Conservation (phyloP, 2,329 filamentous ascomycete genomes). For the Penicillium olsonii region DNA sequence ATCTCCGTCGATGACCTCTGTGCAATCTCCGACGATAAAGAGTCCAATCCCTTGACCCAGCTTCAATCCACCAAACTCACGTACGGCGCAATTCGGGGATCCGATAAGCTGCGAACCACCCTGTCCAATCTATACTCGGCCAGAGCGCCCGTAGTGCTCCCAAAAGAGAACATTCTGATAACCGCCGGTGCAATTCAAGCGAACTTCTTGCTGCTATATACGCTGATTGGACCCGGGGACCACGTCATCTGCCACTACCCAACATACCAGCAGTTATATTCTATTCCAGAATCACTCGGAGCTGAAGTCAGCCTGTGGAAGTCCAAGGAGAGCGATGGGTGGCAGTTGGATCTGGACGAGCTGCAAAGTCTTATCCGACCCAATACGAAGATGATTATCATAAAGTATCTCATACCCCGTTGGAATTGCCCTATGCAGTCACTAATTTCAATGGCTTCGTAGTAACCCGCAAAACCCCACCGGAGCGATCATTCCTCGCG, state of each 20-base stretch:
- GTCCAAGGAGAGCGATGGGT: constrained; percentile 64
- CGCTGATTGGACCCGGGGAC: constrained; percentile 71
- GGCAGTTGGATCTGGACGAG: constrained; percentile 66
- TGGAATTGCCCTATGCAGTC: neutral
- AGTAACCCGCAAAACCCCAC: constrained; percentile 73
- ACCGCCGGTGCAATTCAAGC: constrained; percentile 81
- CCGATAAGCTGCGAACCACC: constrained; percentile 61
- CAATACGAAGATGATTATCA: constrained; percentile 59
- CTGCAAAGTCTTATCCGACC: constrained; percentile 61
- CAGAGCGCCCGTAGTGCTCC: constrained; percentile 50
- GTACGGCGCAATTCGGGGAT: constrained; percentile 74
- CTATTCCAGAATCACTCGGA: constrained; percentile 71
- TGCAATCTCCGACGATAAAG: constrained; percentile 56
- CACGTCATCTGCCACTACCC: constrained; percentile 86
- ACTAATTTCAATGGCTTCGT: neutral
- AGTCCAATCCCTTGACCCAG: constrained; percentile 45
- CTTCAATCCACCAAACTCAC: constrained; percentile 60
- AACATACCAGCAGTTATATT: constrained; percentile 82
- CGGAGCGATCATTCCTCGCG: constrained; percentile 66
- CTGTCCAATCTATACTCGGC: constrained; percentile 67
- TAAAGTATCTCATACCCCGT: constrained; percentile 50
- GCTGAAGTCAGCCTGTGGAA: constrained; percentile 78
- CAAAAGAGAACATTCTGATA: constrained; percentile 68
- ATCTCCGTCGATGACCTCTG: constrained; percentile 57
- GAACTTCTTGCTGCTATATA: constrained; percentile 75